Base-by-base conservation (phyloP, 768 basidiomycete species). In the Pleurotus sapidus region DNA sequence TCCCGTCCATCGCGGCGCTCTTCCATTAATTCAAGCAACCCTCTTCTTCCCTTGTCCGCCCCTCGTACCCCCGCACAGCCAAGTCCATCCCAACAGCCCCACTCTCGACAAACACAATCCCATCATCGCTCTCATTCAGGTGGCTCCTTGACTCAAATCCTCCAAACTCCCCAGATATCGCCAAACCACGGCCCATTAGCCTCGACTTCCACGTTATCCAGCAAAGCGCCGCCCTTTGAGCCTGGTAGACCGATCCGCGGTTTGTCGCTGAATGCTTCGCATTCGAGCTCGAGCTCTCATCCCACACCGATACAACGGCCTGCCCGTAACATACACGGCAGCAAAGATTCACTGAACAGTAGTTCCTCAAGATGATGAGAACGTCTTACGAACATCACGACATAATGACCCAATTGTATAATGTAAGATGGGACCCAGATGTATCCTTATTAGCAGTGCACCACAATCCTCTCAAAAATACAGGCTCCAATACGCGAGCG, bases 201-300 rank as follows among this genome's bases (percentile, higher is more conserved):
- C 12, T 34, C 55, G 12, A 49, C 43, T 2, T 78, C 80, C 3
- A 75, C 67, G 4, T 64, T 83, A 24, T 84, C 83, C 7, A 74
- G 76, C 48, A 78, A 76, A 39, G 83, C 82, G 1, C 70, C 74
- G 3, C 75, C 81, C n/a, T 84, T 83, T 53, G 82, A 83, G 58
- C 82, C 80, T 3, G 69, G 63, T 17, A 50, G 38, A 8, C 38
- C 38, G 8, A 42, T 42, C 24, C 51, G 51, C 39, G 42, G 38
- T 39, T 40, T 54, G 17, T 34, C 15, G 8, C 1, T 24, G 15
- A 51, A 38, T 37, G 12, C 23, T 37, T 30, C 49, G 12, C 15
- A 51, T 23, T 37, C 49, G 38, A 54, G 42, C 51, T 50, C 49
- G 23, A 49, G 47, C 17, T 34, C 9, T 34, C 30, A 34, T 34